Evolutionary conservation across 164 flowering plant species (phyloP).

Genomic region (Cinnamomum chago): DNA sequence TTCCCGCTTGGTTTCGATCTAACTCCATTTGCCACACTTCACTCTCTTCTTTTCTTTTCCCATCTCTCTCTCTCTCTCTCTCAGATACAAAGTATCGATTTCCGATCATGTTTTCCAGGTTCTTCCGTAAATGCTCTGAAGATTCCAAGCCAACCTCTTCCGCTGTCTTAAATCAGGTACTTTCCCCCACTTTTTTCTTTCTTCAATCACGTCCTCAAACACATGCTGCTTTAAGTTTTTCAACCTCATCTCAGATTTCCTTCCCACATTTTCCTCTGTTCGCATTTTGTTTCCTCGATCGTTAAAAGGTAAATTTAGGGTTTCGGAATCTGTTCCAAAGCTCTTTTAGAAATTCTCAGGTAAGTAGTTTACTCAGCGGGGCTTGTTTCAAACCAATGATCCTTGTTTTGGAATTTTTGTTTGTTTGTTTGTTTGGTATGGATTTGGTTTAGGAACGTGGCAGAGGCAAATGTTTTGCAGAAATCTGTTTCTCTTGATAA

Average conservation of each 20-base stretch:
- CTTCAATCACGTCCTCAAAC: neutral
- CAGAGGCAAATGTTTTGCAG: no score
- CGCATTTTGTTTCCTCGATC: no score
- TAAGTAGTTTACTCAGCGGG: no score
- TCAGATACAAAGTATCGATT: no score
- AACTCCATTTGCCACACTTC: neutral
- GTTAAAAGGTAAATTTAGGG: no score
- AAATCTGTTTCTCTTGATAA: no score
- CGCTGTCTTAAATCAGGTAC: neutral
- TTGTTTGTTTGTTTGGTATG: neutral
- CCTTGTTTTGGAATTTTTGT: neutral
- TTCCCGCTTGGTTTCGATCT: neutral
- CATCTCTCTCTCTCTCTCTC: no score
- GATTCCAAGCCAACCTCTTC: slow-evolving; percentile 1
- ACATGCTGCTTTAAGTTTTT: neutral
- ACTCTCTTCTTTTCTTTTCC: no score
- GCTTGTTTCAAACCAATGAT: no score
- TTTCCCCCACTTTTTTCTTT: neutral
- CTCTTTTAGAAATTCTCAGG: no score
- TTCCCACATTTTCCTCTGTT: neutral
- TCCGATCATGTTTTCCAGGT: slow-evolving; percentile 3
- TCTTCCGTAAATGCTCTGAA: slow-evolving; percentile 7
- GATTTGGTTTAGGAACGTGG: no score
- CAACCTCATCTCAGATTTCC: neutral
- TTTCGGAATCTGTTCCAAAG: no score